A percentile compares a stretch with the other conserved stretches of the same genome.
phyloP scores from a whole-genome alignment of 2,329 filamentous ascomycete species.

The Calycina marina region DNA sequence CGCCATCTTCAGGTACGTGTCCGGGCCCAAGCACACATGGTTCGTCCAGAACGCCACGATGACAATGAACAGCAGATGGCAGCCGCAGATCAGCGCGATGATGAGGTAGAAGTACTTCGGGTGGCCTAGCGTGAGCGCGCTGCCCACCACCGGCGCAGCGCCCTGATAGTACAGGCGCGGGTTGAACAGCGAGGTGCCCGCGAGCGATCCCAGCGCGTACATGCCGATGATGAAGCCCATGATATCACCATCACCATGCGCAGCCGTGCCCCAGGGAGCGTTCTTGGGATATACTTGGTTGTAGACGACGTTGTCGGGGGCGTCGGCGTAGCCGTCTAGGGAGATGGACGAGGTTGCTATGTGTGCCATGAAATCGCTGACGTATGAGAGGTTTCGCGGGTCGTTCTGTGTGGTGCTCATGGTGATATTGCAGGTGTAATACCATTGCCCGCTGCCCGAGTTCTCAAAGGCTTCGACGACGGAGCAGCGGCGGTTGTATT shows the following conservation, averaged over 20 bases:
- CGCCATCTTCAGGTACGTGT: conserved; percentile 15
- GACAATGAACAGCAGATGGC: conserved; percentile 15
- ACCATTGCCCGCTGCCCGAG: conserved; percentile 25
- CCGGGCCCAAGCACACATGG: conserved; percentile 15
- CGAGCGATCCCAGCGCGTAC: conserved; percentile 24
- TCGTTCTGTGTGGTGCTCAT: conserved; percentile 24
- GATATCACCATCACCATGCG: conserved; percentile 17
- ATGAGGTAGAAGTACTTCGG: conserved; percentile 30
- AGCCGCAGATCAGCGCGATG: conserved; percentile 16
- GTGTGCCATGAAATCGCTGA: conserved; percentile 23
- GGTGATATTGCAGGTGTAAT: conserved; percentile 28
- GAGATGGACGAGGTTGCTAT: conserved; percentile 27
- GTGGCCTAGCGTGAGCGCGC: conserved; percentile 25
- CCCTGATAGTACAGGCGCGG: conserved; percentile 7
- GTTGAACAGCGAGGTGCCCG: conserved; percentile 12
- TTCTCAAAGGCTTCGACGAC: conserved; percentile 27
- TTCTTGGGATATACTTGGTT: conserved; percentile 30
- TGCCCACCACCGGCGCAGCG: conserved; percentile 9
- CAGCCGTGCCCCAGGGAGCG: conserved; percentile 24
- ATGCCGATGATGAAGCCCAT: conserved; percentile 2
- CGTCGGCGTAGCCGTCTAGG: conserved; percentile 25
- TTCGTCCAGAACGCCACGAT: conserved; percentile 16
- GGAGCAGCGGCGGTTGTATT: conserved; percentile 10
- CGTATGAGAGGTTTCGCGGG: conserved; percentile 11
- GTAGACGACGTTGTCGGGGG: conserved; percentile 10